Conservation (phyloP, 805 yeast species). For the Lachancea sp. region DNA sequence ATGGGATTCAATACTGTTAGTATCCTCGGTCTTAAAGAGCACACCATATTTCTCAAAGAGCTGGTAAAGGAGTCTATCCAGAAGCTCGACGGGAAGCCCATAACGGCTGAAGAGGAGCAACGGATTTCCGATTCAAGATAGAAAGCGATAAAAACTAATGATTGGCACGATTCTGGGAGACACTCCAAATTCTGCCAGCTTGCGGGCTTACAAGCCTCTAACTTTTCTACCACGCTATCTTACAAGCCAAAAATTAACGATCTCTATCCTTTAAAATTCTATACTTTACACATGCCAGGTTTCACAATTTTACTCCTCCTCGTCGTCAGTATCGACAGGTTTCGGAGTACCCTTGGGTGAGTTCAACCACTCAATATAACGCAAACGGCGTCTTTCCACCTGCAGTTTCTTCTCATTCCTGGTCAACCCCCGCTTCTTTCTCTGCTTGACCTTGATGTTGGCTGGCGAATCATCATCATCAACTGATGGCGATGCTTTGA, state of each 20-base stretch:
- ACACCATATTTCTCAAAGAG: conserved; percentile 34
- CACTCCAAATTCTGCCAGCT: too few species aligned
- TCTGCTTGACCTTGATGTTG: conserved; percentile 82
- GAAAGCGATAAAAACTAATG: too few species aligned
- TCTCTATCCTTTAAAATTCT: neutral
- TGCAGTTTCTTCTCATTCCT: conserved; percentile 91
- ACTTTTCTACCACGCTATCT: too few species aligned
- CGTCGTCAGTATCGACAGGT: conserved; percentile 90
- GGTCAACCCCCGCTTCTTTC: conserved; percentile 96
- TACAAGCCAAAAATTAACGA: neutral
- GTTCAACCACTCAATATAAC: conserved; percentile 90
- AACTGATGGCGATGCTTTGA: conserved; percentile 40
- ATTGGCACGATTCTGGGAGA: too few species aligned
- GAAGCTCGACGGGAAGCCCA: conserved; percentile 50
- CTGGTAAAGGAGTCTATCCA: conserved; percentile 43
- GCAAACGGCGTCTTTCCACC: conserved; percentile 87
- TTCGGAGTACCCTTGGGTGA: conserved; percentile 98
- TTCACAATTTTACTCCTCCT: conserved; percentile 41
- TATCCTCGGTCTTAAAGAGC: conserved; percentile 51
- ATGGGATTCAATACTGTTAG: conserved; percentile 64
- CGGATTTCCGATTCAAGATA: conserved; percentile 21
- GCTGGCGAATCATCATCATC: conserved; percentile 88
- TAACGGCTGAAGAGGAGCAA: conserved; percentile 52
- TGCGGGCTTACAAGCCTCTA: too few species aligned
- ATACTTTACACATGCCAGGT: neutral